Evolutionary conservation across 306 rosid genomes (phyloP).

Genomic region (Pyrus betulifolia): DNA sequence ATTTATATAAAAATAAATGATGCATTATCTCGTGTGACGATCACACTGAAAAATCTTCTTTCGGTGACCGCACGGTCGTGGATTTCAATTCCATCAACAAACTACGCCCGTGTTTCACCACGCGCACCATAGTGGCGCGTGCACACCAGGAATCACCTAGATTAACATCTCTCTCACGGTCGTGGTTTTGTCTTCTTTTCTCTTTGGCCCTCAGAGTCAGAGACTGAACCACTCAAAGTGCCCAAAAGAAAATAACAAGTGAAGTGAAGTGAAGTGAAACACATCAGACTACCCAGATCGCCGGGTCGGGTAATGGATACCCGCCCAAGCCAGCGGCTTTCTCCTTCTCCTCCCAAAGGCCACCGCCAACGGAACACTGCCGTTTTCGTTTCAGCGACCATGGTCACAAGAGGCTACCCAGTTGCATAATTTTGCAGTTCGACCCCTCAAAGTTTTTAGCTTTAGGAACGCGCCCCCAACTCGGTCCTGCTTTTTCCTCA

Average conservation of each 20-base stretch:
- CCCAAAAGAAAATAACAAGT: neutral
- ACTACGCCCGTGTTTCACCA: too few species aligned
- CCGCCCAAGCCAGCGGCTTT: constrained; percentile 22
- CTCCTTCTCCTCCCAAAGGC: constrained; percentile 31
- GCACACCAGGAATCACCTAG: too few species aligned
- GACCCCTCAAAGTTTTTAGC: neutral
- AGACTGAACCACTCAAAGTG: constrained; percentile 8
- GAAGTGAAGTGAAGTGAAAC: constrained; percentile 9
- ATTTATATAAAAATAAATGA: too few species aligned
- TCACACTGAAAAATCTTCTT: too few species aligned
- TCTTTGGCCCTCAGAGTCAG: neutral
- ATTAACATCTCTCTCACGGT: too few species aligned
- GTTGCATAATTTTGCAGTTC: neutral
- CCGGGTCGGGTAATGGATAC: constrained; percentile 48
- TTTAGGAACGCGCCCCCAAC: neutral
- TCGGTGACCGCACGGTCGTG: neutral
- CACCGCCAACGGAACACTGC: constrained; percentile 10
- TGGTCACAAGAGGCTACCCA: neutral
- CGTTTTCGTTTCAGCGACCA: neutral
- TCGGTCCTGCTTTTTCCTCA: neutral
- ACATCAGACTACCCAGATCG: constrained; percentile 13
- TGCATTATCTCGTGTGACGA: too few species aligned
- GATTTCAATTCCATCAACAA: too few species aligned
- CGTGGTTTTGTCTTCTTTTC: neutral
- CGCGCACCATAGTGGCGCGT: too few species aligned